Percentiles rank a stretch among this genome's conserved stretches.
Conservation (phyloP, 441 rosid species). For the Gossypium gossypioides region DNA sequence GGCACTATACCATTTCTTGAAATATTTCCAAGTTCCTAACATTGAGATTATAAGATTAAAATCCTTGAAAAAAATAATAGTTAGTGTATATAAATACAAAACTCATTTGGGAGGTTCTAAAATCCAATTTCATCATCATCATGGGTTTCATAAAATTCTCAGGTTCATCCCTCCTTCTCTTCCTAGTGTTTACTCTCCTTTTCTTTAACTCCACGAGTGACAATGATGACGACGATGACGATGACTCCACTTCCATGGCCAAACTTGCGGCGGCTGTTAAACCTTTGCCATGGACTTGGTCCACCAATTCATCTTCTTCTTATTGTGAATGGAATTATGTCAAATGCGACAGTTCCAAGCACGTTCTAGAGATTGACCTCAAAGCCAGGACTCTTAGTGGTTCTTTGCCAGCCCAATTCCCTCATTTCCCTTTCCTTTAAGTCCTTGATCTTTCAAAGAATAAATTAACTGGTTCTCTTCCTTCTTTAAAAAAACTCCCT, state of each 20-base stretch:
- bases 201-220: neutral
- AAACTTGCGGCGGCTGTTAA: neutral
- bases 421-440: neutral
- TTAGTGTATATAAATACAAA: too few species aligned
- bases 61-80: neutral
- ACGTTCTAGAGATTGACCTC: neutral
- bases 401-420: conserved; percentile 6
- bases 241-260: neutral
- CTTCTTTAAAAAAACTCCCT: conserved; percentile 20
- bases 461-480: conserved; percentile 8
- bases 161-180: neutral
- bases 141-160: neutral
- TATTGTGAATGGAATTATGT: neutral
- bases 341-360: neutral
- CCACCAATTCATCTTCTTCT: neutral
- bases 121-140: neutral
- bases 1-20: too few species aligned
- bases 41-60: too few species aligned
- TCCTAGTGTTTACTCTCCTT: neutral
- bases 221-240: neutral
- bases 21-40: neutral
- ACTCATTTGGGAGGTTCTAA: too few species aligned
- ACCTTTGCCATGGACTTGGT: neutral
- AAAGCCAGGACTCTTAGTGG: conserved; percentile 18
- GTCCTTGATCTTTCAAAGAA: neutral